Evolutionary conservation across 306 rosid genomes (phyloP), one percentile per base, ranked within the genome.

Genomic region (Abrus precatorius): DNA sequence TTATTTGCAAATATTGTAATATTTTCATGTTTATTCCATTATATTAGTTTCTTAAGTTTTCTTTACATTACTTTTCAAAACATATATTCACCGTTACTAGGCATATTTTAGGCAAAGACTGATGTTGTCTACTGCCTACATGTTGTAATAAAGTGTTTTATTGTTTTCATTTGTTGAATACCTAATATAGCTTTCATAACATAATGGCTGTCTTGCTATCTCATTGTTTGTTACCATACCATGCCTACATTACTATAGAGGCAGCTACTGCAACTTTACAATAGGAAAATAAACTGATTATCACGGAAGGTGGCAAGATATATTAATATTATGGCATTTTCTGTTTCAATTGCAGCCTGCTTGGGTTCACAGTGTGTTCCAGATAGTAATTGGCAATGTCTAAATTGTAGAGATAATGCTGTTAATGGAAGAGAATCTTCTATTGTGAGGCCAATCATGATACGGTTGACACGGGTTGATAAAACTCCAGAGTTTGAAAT

Each of bases 381-480:
- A 53, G 94, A 89, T 73, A 85, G 89, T 52, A 85, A 88, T 84
- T 96, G 99, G 99, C 90, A 65, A 70, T 96, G 99, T 83, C 90
- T 87, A 75, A 88, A 86, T 79, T 96, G 99, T 86, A 87, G 87
- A 82, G 97, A 95, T 48, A 91, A 82, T 72, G 88, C 84, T 54
- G 87, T 85, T 77, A 78, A 81, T 84, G 93, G 87, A 76, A 77
- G 85, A 85, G 95, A 86, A 63, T 82, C 91, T 82, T 81, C 83
- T 85, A 55, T 82, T 72, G 80, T 74, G 30, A 90, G 92, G 85
- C 97, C 97, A 77, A 91, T 93, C 65, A 92, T 93, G 72, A 90
- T 96, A 78, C 88, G 94, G 83, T 90, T 93, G 89, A 91, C 97
- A 27, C 85, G 97, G 66, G 93, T 90, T 41, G 97, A 93, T 74